Base-by-base conservation (phyloP, 208 protist genomes). In the Strigomonas galati region DNA sequence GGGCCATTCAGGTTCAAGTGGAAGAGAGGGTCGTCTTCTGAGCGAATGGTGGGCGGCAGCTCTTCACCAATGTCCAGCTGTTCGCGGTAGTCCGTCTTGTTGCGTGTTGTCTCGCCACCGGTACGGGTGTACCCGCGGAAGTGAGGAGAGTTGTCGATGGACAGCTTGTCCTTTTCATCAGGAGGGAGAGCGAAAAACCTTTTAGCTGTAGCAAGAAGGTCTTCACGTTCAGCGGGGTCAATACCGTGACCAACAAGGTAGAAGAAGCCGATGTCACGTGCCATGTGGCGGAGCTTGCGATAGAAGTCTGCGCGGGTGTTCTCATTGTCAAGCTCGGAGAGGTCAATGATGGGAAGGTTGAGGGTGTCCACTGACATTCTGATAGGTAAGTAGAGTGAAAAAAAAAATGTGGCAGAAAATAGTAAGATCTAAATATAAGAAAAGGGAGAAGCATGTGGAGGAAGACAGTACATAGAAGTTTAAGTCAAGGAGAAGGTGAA, bases 201-300 rank as follows among this genome's bases (percentile, higher is more conserved):
- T 43, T 64, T 49, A 10, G 44, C 59, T 5, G 59, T 10, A 14
- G 17, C 27, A 4, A 64, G 59, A 19, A 64, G 32, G 23, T 64
- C 43, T 15, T 64, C 59, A 26, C 59, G 59, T 24, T 53, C 40
- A 17, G 49, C 40, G 9, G 37, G 59, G 43, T 35, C 27, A 23
- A 64, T 53, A 26, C 59, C 59, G 31, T 64, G 59, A 26, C 59
- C 59, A 21, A 64, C 43, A 30, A 64, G 59, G 59, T 64, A 64
- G 59, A 64, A 64, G 59, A 64, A 64, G 27, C 59, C 59, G n/a
- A 54, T 64, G 26, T 64, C 59, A 9, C 43, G 32, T 2, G 59
- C 37, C 40, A 64, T 30, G 43, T 64, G 23, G 24, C 59, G 28
- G 6, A 64, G 59, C 43, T 64, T 26, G 40, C 26, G 15, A 26